Evolutionary conservation across 2,329 filamentous ascomycete species (phyloP).

Genomic region (Nemania diffusa): DNA sequence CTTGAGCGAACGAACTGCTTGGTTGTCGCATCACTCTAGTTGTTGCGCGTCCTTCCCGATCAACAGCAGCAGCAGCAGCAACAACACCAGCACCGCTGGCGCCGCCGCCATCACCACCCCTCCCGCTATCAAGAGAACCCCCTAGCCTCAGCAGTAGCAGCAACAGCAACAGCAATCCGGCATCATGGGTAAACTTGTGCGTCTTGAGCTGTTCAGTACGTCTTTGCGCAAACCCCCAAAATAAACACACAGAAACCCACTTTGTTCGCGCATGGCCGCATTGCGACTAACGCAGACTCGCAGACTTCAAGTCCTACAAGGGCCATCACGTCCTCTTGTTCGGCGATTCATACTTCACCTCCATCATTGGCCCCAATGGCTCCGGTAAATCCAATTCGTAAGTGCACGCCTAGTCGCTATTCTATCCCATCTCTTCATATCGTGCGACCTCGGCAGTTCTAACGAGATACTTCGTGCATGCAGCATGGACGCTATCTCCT

Average conservation of each 20-base stretch:
- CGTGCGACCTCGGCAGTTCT: conserved; percentile 40
- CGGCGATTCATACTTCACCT: conserved; percentile 98
- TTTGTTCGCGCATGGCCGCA: conserved; percentile 50
- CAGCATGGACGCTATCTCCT: conserved; percentile 99
- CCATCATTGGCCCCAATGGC: conserved; percentile 99
- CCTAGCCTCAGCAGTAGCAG: too few relatives aligned
- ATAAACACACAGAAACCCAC: background rate
- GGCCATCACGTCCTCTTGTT: conserved; percentile 94
- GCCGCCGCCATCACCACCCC: conserved; percentile 5
- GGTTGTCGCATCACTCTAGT: conserved; percentile 30
- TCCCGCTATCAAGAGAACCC: conserved; percentile 13
- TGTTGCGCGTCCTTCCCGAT: conserved; percentile 21
- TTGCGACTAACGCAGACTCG: conserved; percentile 27
- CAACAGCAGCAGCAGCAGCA: background rate
- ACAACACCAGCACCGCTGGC: conserved; percentile 7
- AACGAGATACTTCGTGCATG: conserved; percentile 22
- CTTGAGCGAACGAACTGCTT: conserved; percentile 24
- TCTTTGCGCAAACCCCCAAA: conserved; percentile 22
- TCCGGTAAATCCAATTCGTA: conserved; percentile 99
- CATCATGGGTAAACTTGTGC: conserved; percentile 94
- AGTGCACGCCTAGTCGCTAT: conserved; percentile 49
- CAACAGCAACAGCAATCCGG: conserved; percentile 30
- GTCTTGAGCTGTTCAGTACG: conserved; percentile 84
- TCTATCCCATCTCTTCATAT: background rate
- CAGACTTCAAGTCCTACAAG: conserved; percentile 98